Conservation (phyloP, 768 basidiomycete species). For the Tremella mesenterica region DNA sequence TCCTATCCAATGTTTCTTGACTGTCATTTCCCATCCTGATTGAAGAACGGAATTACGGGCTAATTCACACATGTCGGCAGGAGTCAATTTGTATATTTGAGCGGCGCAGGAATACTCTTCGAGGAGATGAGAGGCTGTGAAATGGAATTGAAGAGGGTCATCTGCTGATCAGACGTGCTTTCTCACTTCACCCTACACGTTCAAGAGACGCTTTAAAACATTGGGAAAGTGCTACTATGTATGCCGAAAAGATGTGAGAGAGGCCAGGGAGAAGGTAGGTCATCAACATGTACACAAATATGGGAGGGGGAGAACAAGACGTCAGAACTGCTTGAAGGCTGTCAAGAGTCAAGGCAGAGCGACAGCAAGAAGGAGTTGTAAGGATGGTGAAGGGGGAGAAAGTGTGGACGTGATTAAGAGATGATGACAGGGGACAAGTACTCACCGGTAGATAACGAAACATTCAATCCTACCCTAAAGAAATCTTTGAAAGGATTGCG, state of each 20-base stretch:
- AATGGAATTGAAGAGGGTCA: slow-evolving; percentile 70
- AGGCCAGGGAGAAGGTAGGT: too few relatives aligned
- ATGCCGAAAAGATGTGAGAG: too few relatives aligned
- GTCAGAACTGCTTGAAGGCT: too few relatives aligned
- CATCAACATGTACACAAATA: background rate
- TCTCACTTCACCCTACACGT: too few relatives aligned
- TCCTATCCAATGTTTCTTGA: slow-evolving; percentile 74
- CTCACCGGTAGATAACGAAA: slow-evolving; percentile 91
- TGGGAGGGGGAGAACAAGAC: too few relatives aligned
- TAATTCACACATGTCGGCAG: slow-evolving; percentile 69
- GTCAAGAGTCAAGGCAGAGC: too few relatives aligned
- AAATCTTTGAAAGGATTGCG: slow-evolving; percentile 94
- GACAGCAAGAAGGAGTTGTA: too few relatives aligned
- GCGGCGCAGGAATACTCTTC: slow-evolving; percentile 98
- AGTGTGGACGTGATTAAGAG: too few relatives aligned
- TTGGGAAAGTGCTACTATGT: too few relatives aligned
- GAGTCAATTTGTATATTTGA: slow-evolving; percentile 94
- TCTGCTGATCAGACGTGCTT: slow-evolving; percentile 13
- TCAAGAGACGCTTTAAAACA: too few relatives aligned
- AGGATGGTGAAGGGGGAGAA: too few relatives aligned
- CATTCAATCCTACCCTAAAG: slow-evolving; percentile 87
- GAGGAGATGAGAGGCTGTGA: slow-evolving; percentile 67
- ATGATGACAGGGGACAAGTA: background rate
- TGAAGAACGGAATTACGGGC: slow-evolving; percentile 97
- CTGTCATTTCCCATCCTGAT: slow-evolving; percentile 96